Base-by-base conservation (phyloP, 108 stramenopile species). In the Cyclotella choctawhatcheeana region DNA sequence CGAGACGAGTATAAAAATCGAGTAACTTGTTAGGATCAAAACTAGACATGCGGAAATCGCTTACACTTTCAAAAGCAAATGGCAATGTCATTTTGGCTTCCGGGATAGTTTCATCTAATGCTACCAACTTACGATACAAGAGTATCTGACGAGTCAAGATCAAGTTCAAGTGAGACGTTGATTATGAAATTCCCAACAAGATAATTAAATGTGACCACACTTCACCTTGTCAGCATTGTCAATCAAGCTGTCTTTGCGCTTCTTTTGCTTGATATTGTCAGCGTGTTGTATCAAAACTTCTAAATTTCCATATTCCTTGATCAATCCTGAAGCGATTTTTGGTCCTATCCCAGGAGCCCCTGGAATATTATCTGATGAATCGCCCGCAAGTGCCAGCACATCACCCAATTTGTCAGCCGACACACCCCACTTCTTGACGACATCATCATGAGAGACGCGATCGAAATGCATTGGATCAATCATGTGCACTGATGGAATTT, bases 331-430 rank as follows among this genome's bases (percentile, higher is more conserved):
- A n/a, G 95, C 95, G 59, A 86, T 94, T 71, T 96, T 96, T 1
- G 93, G 93, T 17, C 95, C 95, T 50, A 96, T 94, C 0, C 95
- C 95, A 16, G 90, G 87, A 5, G 51, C 87, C 29, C 95, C 95
- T 27, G 93, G 93, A 48, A 96, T 80, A 48, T 96, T 96, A 68
- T 96, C 95, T 8, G 93, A 82, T 1, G 87, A 51, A 71, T 96
- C 95, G 7, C 95, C 95, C 13, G 92, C 91, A 48, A 96, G 73
- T 17, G 95, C 95, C 65, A 96, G 70, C 10, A 94, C 67, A 79
- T 96, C 93, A 0, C 89, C 93, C 55, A 96, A 58, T 52, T 87
- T 79, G 24, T 79, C 71, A 27, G 95, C 73, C 12, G 76, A 52
- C n/a, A 93, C 84, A 32, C 85, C 85, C 84, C 91, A 96, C 62